phyloP scores from a whole-genome alignment of 2,329 filamentous ascomycete species.

The Apiospora rasikravindrae region DNA sequence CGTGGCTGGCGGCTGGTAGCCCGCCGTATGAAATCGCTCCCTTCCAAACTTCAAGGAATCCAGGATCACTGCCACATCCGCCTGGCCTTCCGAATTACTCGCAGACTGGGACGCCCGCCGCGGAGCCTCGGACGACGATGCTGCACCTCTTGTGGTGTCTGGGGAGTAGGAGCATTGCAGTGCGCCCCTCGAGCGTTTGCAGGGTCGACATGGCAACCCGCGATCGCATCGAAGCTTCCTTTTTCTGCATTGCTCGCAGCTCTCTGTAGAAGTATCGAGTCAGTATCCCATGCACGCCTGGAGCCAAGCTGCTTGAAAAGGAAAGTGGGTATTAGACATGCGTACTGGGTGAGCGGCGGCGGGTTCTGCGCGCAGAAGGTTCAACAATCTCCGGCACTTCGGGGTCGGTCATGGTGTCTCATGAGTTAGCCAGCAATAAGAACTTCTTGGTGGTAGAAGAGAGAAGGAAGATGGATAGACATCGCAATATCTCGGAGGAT shows the following conservation, averaged over 20 bases:
- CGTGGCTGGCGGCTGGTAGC: background rate
- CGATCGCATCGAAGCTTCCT: slow-evolving; percentile 21
- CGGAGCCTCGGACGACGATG: background rate
- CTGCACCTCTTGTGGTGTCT: background rate
- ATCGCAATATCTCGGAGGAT: background rate
- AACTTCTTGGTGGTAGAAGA: background rate
- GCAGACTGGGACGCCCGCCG: background rate
- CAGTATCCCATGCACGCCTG: background rate
- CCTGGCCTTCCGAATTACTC: background rate
- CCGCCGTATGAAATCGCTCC: background rate
- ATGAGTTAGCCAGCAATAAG: background rate
- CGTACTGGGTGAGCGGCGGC: slow-evolving; percentile 6
- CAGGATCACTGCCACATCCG: background rate
- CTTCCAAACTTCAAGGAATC: background rate
- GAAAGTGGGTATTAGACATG: background rate
- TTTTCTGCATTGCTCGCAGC: slow-evolving; percentile 21
- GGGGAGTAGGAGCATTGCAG: slow-evolving; percentile 17
- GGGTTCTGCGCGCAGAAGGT: background rate
- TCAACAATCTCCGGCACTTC: background rate
- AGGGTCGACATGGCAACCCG: slow-evolving; percentile 17
- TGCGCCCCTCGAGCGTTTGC: slow-evolving; percentile 15
- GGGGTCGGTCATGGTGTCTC: background rate
- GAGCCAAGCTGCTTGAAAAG: background rate
- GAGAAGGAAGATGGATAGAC: too few relatives aligned
- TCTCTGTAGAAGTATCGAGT: background rate